A percentile compares a stretch with the other conserved stretches of the same genome.
phyloP scores from a whole-genome alignment of 2,329 filamentous ascomycete species.

The Fusarium domesticum region DNA sequence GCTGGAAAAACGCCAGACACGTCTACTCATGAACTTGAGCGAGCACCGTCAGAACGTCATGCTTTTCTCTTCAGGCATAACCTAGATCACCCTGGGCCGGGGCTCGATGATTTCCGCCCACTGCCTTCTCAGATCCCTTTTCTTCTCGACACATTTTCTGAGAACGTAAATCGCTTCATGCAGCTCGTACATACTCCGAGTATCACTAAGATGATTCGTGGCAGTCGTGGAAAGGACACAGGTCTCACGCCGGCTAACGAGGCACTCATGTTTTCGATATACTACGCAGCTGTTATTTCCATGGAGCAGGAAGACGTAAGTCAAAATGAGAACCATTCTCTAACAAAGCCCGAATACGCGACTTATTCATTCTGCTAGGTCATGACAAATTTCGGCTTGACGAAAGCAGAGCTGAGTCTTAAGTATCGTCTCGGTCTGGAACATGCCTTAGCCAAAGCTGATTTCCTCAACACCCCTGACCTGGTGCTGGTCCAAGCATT shows the following conservation, averaged over 20 bases:
- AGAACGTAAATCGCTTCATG: conserved; percentile 48
- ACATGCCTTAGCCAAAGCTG: conserved; percentile 58
- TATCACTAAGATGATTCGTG: conserved; percentile 33
- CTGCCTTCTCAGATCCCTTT: conserved; percentile 55
- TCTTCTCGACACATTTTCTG: conserved; percentile 47
- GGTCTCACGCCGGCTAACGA: conserved; percentile 44
- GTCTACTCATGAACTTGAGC: conserved; percentile 39
- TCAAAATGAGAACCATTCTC: neutral
- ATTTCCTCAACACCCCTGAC: conserved; percentile 59
- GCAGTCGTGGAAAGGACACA: conserved; percentile 32
- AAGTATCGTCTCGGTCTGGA: conserved; percentile 55
- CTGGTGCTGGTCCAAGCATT: conserved; percentile 60
- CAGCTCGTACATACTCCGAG: conserved; percentile 47
- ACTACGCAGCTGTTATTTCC: conserved; percentile 53
- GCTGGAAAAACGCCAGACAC: conserved; percentile 22
- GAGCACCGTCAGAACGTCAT: conserved; percentile 45
- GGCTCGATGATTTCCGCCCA: conserved; percentile 45
- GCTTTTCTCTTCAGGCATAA: conserved; percentile 52
- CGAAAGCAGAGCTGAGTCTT: conserved; percentile 44
- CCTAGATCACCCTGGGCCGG: conserved; percentile 27
- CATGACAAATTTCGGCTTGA: conserved; percentile 45
- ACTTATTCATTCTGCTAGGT: conserved; percentile 44
- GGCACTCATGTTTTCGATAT: conserved; percentile 55
- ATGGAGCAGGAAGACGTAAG: conserved; percentile 57
- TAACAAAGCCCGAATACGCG: neutral